phyloP scores from a whole-genome alignment of 768 basidiomycete species.

The Suillus subluteus region DNA sequence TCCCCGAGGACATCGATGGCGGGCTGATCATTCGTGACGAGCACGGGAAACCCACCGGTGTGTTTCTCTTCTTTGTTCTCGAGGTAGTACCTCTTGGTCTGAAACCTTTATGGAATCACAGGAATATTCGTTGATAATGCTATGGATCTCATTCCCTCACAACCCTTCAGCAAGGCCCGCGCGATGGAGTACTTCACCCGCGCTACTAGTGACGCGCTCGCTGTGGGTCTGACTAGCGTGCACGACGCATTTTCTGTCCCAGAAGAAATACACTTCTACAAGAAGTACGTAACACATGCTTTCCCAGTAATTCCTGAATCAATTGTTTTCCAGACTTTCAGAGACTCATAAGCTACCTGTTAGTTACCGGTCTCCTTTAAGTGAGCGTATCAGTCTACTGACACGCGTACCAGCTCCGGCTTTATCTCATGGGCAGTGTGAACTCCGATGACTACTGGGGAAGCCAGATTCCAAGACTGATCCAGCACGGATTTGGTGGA shows the following conservation, averaged over 20 bases:
- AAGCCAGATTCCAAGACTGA: conserved; percentile 55
- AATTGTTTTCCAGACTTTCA: conserved; percentile 56
- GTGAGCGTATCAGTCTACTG: background rate
- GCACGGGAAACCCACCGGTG: conserved; percentile 71
- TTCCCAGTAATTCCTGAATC: conserved; percentile 5
- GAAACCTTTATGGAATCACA: conserved; percentile 12
- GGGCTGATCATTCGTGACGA: conserved; percentile 72
- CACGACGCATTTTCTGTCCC: conserved; percentile 75
- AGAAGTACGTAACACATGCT: conserved; percentile 46
- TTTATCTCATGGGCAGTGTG: conserved; percentile 63
- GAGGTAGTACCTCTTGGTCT: background rate
- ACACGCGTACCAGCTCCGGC: conserved; percentile 46
- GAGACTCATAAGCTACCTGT: conserved; percentile 71
- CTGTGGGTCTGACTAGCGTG: conserved; percentile 80
- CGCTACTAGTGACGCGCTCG: conserved; percentile 70
- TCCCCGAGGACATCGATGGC: conserved; percentile 70
- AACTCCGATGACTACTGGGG: conserved; percentile 69
- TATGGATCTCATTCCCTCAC: conserved; percentile 72
- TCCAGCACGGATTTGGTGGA: conserved; percentile 57
- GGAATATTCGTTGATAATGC: conserved; percentile 90
- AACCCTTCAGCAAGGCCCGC: conserved; percentile 58
- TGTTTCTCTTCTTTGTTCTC: conserved; percentile 18
- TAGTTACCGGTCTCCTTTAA: conserved; percentile 29
- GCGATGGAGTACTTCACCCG: conserved; percentile 66
- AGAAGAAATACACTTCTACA: conserved; percentile 63